Conservation (phyloP, 768 basidiomycete genomes). For the Infundibulicybe gibba region DNA sequence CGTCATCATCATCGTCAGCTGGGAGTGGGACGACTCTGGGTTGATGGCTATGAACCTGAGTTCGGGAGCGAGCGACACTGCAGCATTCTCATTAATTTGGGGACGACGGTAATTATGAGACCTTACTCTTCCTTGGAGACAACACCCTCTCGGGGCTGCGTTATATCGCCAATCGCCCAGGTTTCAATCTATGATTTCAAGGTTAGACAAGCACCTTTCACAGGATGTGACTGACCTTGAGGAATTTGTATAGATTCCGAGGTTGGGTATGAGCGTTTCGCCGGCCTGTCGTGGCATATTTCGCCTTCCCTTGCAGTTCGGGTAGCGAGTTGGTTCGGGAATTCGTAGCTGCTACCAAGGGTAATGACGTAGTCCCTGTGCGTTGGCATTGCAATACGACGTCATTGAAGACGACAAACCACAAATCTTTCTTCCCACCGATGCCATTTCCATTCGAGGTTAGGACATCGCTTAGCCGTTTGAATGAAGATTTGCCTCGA, state of each 20-base stretch:
- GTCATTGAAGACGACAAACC: slow-evolving; percentile 96
- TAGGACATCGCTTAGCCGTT: slow-evolving; percentile 87
- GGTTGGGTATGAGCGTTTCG: slow-evolving; percentile 76
- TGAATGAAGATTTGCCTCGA: slow-evolving; percentile 83
- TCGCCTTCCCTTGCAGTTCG: slow-evolving; percentile 80
- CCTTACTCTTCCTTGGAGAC: slow-evolving; percentile 91
- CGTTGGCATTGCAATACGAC: slow-evolving; percentile 91
- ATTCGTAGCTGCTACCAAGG: slow-evolving; percentile 64
- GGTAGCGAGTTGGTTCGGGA: slow-evolving; percentile 75
- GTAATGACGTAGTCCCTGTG: slow-evolving; percentile 84
- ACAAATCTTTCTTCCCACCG: slow-evolving; percentile 79
- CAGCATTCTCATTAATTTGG: not conserved
- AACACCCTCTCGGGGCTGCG: slow-evolving; percentile 75
- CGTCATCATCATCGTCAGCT: slow-evolving; percentile 55
- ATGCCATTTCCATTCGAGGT: slow-evolving; percentile 46
- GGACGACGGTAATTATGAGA: not conserved
- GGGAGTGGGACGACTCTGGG: slow-evolving; percentile 69
- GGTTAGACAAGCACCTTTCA: too few species aligned
- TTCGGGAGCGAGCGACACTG: slow-evolving; percentile 71
- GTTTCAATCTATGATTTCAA: slow-evolving; percentile 63
- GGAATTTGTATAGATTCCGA: slow-evolving; percentile 89
- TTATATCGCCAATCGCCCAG: slow-evolving; percentile 78
- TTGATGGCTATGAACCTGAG: slow-evolving; percentile 52
- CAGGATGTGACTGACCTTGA: slow-evolving; percentile 55
- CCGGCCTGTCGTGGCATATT: slow-evolving; percentile 80